Evolutionary conservation across 2,329 filamentous ascomycete genomes (phyloP).

Genomic region (Dactylellina haptotyla): DNA sequence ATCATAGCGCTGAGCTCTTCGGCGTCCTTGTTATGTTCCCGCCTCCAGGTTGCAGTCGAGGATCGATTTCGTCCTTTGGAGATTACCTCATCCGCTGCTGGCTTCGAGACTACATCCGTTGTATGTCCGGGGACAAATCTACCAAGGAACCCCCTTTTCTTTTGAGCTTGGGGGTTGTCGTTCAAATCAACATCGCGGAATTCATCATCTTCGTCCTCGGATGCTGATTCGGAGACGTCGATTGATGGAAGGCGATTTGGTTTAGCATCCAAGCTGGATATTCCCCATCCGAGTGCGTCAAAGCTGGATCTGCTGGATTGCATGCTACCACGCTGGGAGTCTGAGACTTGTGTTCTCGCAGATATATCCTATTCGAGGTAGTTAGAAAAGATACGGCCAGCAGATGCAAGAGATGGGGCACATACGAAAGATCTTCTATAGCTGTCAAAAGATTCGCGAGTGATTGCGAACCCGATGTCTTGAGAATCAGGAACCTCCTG

Average conservation of each 20-base stretch:
- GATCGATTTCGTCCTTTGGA: constrained; percentile 34
- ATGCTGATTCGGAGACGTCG: constrained; percentile 66
- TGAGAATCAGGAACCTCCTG: constrained; percentile 64
- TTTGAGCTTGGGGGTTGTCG: constrained; percentile 76
- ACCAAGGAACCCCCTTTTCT: constrained; percentile 82
- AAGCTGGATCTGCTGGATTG: constrained; percentile 62
- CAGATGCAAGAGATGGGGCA: constrained; percentile 60
- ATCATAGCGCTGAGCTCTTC: constrained; percentile 53
- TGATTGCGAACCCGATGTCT: constrained; percentile 88
- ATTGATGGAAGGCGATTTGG: constrained; percentile 72
- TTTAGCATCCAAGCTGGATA: constrained; percentile 83
- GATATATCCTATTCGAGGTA: constrained; percentile 78
- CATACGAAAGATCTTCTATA: constrained; percentile 92
- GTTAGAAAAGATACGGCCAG: neutral
- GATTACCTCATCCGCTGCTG: neutral
- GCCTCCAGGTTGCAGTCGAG: constrained; percentile 43
- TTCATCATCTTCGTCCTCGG: constrained; percentile 69
- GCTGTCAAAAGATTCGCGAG: constrained; percentile 94
- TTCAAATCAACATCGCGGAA: constrained; percentile 92
- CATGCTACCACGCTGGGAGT: constrained; percentile 64
- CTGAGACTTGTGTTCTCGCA: constrained; percentile 79
- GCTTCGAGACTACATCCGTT: neutral
- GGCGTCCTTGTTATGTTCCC: constrained; percentile 44
- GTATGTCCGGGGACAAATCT: constrained; percentile 70
- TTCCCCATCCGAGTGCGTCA: constrained; percentile 55